Evolutionary conservation across 371 early-diverging fungal species (phyloP), one percentile per base, ranked within the genome.

Genomic region (Zopfochytrium polystomum): DNA sequence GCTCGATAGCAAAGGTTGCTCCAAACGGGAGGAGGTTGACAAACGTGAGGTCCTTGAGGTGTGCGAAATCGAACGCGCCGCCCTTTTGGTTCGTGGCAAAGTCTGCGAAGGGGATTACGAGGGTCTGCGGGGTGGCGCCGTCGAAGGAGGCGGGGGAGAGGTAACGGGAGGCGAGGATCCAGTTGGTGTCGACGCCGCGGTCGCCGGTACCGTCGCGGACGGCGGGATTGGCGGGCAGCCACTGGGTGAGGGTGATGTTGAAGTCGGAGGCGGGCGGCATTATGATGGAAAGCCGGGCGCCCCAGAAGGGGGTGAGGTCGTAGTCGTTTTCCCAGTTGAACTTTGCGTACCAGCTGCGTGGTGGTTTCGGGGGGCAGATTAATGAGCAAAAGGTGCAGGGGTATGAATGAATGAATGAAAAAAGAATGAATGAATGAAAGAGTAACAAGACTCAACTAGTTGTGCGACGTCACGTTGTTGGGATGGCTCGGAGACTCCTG

Each of bases 201-300:
- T 47, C 34, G 26, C 62, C 42, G n/a, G n/a, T n/a, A n/a, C n/a
- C n/a, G n/a, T n/a, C n/a, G n/a, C n/a, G n/a, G n/a, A n/a, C n/a
- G 42, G 13, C 42, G 58, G 18, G 46, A 23, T 11, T 50, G 26
- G 56, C 46, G 59, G 72, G 34, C 22, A 55, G 18, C 63, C 71
- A 66, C 34, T 74, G 75, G 3, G 75, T 74, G 23, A 74, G 62
- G 13, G 72, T 72, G 31, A 72, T 62, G 60, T 51, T 65, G 54
- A 69, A 60, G 52, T 63, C 55, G 33, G 66, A 33, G n/a, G 65
- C 68, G 3, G 48, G 50, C 13, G 75, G 75, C 30, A 62, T 64
- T 23, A 62, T 35, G 20, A 71, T 34, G 62, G 68, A 68, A 49
- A 72, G 42, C 25, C 43, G n/a, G 45, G 66, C 30, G 46, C 62